These are phyloP conservation scores for Fraxinus paxiana DNA, from an alignment of 305 asterid genomes.

Conservation along the genomic window DNA sequence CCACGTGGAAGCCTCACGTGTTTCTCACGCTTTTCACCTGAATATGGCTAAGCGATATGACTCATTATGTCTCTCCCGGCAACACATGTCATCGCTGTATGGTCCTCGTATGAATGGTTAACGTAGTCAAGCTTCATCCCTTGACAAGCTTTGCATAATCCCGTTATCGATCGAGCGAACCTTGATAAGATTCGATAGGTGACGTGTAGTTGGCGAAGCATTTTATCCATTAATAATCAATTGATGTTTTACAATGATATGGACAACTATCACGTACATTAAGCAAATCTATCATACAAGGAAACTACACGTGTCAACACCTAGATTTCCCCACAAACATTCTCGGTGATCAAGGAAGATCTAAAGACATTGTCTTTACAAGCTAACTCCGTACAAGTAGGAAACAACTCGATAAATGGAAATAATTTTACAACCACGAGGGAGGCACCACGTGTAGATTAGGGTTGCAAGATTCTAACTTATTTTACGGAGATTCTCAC, in stretches of 20 bases:
- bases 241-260: neutral
- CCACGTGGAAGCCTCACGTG: neutral
- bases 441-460: neutral
- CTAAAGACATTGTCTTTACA: neutral
- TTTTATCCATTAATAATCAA: neutral
- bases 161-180: neutral
- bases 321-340: neutral
- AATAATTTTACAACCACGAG: neutral
- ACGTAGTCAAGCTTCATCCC: neutral
- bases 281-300: neutral
- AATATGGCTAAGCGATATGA: neutral
- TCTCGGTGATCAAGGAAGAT: neutral
- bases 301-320: neutral
- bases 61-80: neutral
- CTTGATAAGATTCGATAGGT: too few species aligned
- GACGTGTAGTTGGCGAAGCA: neutral
- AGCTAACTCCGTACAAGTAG: neutral
- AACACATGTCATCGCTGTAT: neutral
- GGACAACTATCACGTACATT: neutral
- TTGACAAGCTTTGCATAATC: neutral
- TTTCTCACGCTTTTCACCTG: neutral
- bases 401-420: neutral
- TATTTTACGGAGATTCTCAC: neutral
- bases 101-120: neutral
- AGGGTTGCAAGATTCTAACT: neutral